Percentiles rank a stretch among this genome's conserved stretches.
Evolutionary conservation across 2,329 filamentous ascomycete genomes (phyloP).

Genomic region (Fusarium sp.): DNA sequence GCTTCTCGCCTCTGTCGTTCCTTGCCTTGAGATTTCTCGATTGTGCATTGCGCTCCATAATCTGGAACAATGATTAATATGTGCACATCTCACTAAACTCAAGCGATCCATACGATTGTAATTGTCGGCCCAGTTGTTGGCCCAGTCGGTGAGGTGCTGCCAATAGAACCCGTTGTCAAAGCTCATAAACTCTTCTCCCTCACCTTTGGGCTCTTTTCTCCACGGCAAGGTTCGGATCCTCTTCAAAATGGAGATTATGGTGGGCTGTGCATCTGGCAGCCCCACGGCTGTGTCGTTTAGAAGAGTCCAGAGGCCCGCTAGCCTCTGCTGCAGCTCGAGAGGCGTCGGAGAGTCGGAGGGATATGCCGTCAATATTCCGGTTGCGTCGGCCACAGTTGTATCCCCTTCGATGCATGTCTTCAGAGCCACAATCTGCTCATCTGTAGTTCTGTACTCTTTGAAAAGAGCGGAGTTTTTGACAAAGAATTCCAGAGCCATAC

Average conservation of each 20-base stretch:
- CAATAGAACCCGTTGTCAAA: conserved; percentile 21
- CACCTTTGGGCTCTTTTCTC: conserved; percentile 5
- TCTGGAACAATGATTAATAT: neutral
- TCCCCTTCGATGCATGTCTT: conserved; percentile 16
- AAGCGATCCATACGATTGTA: conserved; percentile 14
- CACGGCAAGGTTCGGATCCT: conserved; percentile 9
- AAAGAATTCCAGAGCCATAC: conserved; percentile 14
- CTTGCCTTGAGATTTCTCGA: neutral
- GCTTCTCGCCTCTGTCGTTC: neutral
- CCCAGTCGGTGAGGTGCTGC: conserved; percentile 18
- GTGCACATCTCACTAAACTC: neutral
- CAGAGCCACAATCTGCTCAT: conserved; percentile 4
- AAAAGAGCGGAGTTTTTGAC: neutral
- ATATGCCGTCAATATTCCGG: neutral
- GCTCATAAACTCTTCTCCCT: conserved; percentile 15
- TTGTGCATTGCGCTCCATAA: neutral
- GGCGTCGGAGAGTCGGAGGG: conserved; percentile 5
- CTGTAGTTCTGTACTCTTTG: neutral
- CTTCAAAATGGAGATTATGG: conserved; percentile 16
- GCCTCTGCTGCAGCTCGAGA: conserved; percentile 23
- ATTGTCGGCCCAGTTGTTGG: conserved; percentile 13
- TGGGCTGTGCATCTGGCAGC: neutral
- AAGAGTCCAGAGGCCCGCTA: conserved; percentile 23
- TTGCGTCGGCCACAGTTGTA: neutral
- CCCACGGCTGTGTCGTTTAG: conserved; percentile 18